phyloP scores from a whole-genome alignment of 345 rosid genomes.

The Schrenkiella parvula region DNA sequence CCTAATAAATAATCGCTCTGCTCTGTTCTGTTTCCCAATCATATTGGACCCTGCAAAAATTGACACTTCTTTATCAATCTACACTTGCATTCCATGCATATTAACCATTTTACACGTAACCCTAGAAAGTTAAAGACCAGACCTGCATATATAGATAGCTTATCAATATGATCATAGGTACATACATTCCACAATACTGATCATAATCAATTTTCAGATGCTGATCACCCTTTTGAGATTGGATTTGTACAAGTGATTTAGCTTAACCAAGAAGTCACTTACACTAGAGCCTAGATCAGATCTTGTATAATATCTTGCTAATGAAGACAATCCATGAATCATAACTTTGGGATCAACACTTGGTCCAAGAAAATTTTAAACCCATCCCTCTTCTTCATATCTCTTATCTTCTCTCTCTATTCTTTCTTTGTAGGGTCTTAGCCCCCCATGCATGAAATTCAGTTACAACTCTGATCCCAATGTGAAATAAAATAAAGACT shows the following conservation, averaged over 20 bases:
- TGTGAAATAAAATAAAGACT: conserved; percentile 7
- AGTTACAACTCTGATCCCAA: conserved; percentile 7
- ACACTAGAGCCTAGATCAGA: conserved; percentile 1
- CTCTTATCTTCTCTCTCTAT: conserved; percentile 47
- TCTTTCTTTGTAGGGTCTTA: conserved; percentile 55
- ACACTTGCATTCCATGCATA: conserved; percentile 21
- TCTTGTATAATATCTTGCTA: not conserved
- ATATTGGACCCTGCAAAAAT: conserved; percentile 28
- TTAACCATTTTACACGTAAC: conserved; percentile 10
- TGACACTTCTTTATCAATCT: conserved; percentile 18
- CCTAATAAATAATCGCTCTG: conserved; percentile 15
- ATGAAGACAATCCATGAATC: conserved; percentile 15
- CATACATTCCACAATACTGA: too few species aligned
- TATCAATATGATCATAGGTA: too few species aligned
- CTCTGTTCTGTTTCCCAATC: conserved; percentile 28
- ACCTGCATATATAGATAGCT: not conserved
- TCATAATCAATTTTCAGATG: not conserved
- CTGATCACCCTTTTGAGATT: not conserved
- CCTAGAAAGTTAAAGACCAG: not conserved
- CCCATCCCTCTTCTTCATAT: conserved; percentile 50
- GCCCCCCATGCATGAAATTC: conserved; percentile 12
- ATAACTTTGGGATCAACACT: conserved; percentile 54
- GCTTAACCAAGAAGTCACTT: not conserved
- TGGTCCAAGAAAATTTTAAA: conserved; percentile 43
- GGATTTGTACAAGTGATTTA: not conserved